phyloP scores from a whole-genome alignment of 2,329 filamentous ascomycete species.

The Whalleya microplaca region DNA sequence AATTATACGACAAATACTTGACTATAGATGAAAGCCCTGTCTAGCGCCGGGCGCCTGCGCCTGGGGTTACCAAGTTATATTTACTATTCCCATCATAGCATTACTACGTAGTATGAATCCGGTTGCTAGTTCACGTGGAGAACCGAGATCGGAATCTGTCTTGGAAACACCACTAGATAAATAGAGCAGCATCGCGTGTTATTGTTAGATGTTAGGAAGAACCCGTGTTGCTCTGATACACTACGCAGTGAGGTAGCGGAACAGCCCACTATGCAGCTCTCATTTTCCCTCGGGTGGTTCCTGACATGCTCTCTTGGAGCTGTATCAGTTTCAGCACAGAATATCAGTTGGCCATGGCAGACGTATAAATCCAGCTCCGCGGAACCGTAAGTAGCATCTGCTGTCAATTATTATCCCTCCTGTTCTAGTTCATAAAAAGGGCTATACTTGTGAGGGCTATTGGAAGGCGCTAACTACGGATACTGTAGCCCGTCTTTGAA shows the following conservation, averaged over 20 bases:
- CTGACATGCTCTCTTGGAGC: conserved; percentile 4
- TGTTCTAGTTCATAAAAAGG: too few relatives aligned
- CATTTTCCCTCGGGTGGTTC: neutral
- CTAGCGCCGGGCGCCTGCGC: conserved; percentile 1
- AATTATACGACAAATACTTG: neutral
- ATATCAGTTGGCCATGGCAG: conserved; percentile 27
- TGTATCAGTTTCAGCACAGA: conserved; percentile 11
- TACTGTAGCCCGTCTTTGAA: conserved; percentile 15
- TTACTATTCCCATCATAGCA: neutral
- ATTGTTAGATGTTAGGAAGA: too few relatives aligned
- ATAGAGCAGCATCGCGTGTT: neutral
- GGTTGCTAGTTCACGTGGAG: neutral
- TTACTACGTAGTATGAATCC: neutral
- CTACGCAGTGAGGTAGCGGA: neutral
- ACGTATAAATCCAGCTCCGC: conserved; percentile 25
- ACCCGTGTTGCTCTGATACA: neutral
- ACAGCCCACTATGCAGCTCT: conserved; percentile 9
- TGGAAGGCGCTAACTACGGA: neutral
- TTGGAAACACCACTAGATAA: neutral
- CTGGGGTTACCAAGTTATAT: neutral
- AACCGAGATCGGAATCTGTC: conserved; percentile 10
- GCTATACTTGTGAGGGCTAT: too few relatives aligned
- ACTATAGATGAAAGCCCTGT: neutral
- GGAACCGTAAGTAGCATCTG: conserved; percentile 18
- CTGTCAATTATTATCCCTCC: neutral